These are phyloP conservation scores for Mrakia blollopis DNA, from an alignment of 768 basidiomycete genomes.

Conservation along the genomic window DNA sequence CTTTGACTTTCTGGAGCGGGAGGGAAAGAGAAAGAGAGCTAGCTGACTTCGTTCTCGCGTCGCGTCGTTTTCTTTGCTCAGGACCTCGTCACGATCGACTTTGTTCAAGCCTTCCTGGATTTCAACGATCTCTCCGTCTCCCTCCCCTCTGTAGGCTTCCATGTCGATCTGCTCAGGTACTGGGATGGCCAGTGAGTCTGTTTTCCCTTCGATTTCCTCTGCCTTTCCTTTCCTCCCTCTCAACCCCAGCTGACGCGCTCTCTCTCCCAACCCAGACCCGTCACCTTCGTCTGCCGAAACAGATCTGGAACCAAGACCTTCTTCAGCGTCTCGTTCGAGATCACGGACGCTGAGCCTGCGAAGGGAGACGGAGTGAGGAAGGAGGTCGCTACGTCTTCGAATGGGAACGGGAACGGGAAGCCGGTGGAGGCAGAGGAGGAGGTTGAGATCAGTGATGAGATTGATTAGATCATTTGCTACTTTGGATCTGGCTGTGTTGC, in stretches of 20 bases:
- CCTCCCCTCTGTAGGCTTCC: conserved; percentile 27
- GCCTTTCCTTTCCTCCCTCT: not conserved
- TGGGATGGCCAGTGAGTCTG: conserved; percentile 28
- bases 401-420: not conserved
- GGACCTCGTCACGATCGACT: conserved; percentile 27
- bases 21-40: not conserved
- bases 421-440: conserved; percentile 1
- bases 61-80: not conserved
- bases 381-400: not conserved
- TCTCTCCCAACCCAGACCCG: not conserved
- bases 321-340: conserved; percentile 31
- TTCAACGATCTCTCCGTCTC: conserved; percentile 29
- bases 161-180: conserved; percentile 31
- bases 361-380: not conserved
- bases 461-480: not conserved
- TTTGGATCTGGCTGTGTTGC: not conserved
- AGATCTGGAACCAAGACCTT: conserved; percentile 16
- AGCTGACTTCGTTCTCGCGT: not conserved
- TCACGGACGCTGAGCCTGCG: not conserved
- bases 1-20: too few relatives aligned
- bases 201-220: not conserved
- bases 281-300: conserved; percentile 31
- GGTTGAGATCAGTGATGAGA: conserved; percentile 14
- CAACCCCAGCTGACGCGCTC: too few relatives aligned
- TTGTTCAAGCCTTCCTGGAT: conserved; percentile 31